Base-by-base conservation (phyloP, 2,329 filamentous ascomycete genomes). In the Pseudopithomyces maydicus region DNA sequence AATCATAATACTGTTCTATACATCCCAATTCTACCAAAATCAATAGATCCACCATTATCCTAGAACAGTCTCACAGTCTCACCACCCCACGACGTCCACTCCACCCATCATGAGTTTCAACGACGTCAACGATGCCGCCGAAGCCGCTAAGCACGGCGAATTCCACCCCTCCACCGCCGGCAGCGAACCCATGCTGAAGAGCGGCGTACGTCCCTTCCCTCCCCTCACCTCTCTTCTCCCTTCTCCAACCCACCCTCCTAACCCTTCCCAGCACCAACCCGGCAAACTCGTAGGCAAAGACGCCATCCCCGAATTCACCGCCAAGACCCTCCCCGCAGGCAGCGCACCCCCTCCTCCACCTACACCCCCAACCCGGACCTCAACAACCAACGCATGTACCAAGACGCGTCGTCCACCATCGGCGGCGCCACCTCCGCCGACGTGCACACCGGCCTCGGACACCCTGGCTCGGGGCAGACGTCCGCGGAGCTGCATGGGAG, bases 231-330 rank as follows among this genome's bases (percentile, higher is more conserved):
- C 17, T 39, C 49, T 46, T 52, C 11, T 17, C 6, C 15, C 39
- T 19, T 8, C 26, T 19, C 19, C 29, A 8, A 10, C 3, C 32
- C 22, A 7, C 22, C 10, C 14, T 26, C 11, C 55, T 58, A 54
- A 58, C 41, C 12, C 23, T 15, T 17, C 26, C 11, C 63, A 90
- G 87, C 88, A 91, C 75, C 80, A 85, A 67, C 82, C 84, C 2
- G 88, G 88, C 46, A 77, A 82, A 64, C 81, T 85, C 63, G 81
- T 85, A 79, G 59, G 45, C 45, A 84, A 85, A 63, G 87, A 88
- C 54, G 76, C 78, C 26, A 68, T 76, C 6, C 85, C 86, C 17
- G 88, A 90, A 69, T 91, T 89, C 79, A 78, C 82, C 66, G 82
- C 84, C 32, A 63, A 91, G 71, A 82, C 81, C 1, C 76, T 86